Evolutionary conservation across 345 rosid genomes (phyloP).

Genomic region (Rhodomyrtus tomentosa): DNA sequence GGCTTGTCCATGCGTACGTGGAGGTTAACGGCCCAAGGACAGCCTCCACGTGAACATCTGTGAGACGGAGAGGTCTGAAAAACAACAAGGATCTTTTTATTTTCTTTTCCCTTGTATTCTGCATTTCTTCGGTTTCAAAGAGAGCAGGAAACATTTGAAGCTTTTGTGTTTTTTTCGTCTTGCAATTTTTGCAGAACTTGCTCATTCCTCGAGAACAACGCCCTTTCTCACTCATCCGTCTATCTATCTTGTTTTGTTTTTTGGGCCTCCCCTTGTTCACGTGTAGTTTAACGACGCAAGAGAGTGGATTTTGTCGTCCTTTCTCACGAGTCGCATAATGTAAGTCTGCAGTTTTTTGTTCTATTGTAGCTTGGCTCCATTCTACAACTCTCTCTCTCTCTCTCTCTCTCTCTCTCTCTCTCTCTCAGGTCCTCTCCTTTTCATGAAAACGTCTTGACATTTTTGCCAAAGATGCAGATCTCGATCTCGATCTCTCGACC

Average conservation of each 20-base stretch:
- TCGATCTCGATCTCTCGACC: neutral
- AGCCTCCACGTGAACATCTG: slow-evolving; percentile 4
- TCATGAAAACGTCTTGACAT: slow-evolving; percentile 3
- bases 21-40: neutral
- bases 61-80: neutral
- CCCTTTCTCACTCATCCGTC: slow-evolving; percentile 5
- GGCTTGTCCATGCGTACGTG: neutral
- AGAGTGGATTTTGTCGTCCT: slow-evolving; percentile 12
- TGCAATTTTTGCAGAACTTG: neutral
- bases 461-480: neutral
- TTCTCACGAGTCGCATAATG: slow-evolving; percentile 26
- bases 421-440: neutral
- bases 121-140: neutral
- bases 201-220: slow-evolving; percentile 20
- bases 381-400: neutral
- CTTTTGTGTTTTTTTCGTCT: neutral
- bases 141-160: neutral
- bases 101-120: neutral
- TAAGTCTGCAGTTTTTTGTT: slow-evolving; percentile 2
- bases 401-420: neutral
- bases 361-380: neutral
- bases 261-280: slow-evolving; percentile 17
- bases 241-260: neutral
- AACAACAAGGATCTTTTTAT: neutral
- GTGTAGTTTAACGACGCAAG: slow-evolving; percentile 14